A percentile compares a stretch with the other conserved stretches of the same genome.
These are phyloP conservation scores for Zygoascus sp. DNA, from an alignment of 1,139 yeast genomes.

Conservation along the genomic window DNA sequence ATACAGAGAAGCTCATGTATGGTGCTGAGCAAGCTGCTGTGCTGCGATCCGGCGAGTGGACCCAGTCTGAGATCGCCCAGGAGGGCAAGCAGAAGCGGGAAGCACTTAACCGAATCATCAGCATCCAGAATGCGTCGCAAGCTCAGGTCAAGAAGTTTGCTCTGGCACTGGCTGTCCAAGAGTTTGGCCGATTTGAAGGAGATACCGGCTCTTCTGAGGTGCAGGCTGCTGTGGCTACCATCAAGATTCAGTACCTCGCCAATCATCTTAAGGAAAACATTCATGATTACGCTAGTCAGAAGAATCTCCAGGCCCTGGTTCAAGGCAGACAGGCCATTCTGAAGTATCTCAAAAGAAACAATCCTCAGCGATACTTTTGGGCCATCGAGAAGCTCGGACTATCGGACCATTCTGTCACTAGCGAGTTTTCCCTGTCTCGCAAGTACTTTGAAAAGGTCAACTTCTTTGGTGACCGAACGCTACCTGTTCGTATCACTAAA, in stretches of 20 bases:
- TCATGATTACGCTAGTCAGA: conserved; percentile 68
- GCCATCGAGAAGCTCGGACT: conserved; percentile 83
- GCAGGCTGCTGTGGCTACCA: conserved; percentile 87
- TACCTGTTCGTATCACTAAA: conserved; percentile 29
- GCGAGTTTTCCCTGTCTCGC: conserved; percentile 81
- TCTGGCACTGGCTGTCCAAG: conserved; percentile 60
- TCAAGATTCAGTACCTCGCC: conserved; percentile 72
- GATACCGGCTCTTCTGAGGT: conserved; percentile 96
- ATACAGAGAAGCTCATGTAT: conserved; percentile 69
- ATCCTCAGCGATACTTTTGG: conserved; percentile 80
- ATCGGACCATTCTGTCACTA: conserved; percentile 69
- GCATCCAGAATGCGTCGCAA: conserved; percentile 64
- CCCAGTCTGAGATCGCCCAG: conserved; percentile 30
- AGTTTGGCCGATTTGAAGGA: conserved; percentile 78
- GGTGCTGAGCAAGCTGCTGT: conserved; percentile 69
- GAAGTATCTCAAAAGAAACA: conserved; percentile 71
- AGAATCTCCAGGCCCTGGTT: conserved; percentile 71
- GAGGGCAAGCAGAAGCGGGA: conserved; percentile 59
- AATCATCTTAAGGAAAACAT: conserved; percentile 67
- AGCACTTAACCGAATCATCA: conserved; percentile 66
- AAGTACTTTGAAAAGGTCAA: conserved; percentile 80
- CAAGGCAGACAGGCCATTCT: conserved; percentile 83
- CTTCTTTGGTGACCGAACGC: conserved; percentile 61
- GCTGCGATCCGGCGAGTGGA: conserved; percentile 38
- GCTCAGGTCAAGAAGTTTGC: conserved; percentile 58